These are phyloP conservation scores for Lachancea waltii DNA, from an alignment of 805 yeast genomes.

Conservation along the genomic window DNA sequence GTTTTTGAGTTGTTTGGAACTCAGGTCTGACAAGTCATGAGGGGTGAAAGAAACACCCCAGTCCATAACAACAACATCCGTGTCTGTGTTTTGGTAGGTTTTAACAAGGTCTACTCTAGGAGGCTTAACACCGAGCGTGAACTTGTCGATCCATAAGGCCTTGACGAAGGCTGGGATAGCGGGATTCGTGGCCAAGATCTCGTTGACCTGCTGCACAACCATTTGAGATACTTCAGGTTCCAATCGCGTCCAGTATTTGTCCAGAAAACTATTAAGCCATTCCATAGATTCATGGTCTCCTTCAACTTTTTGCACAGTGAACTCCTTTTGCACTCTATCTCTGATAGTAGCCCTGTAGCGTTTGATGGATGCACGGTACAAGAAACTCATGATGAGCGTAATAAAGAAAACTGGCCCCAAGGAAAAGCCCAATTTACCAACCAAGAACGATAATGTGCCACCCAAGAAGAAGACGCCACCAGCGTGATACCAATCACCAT, in stretches of 20 bases:
- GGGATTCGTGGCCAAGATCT: slow-evolving; percentile 68
- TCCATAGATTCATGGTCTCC: slow-evolving; percentile 90
- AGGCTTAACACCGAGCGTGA: slow-evolving; percentile 93
- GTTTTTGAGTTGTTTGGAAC: slow-evolving; percentile 76
- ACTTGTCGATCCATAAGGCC: slow-evolving; percentile 75
- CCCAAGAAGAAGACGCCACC: slow-evolving; percentile 64
- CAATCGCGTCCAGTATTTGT: slow-evolving; percentile 84
- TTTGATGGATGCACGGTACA: slow-evolving; percentile 78
- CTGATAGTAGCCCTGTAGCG: slow-evolving; percentile 69
- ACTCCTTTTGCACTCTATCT: slow-evolving; percentile 79
- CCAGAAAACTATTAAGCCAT: slow-evolving; percentile 86
- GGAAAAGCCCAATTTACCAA: slow-evolving; percentile 73
- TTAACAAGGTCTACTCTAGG: slow-evolving; percentile 88
- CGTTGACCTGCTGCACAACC: slow-evolving; percentile 80
- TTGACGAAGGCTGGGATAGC: slow-evolving; percentile 75
- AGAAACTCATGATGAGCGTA: slow-evolving; percentile 51
- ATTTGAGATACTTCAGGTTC: slow-evolving; percentile 87
- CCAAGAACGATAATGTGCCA: slow-evolving; percentile 64
- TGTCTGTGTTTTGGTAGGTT: slow-evolving; percentile 82
- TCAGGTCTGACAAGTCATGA: slow-evolving; percentile 77
- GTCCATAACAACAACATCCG: slow-evolving; percentile 95
- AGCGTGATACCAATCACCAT: slow-evolving; percentile 96
- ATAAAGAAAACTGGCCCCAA: slow-evolving; percentile 77
- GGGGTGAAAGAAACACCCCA: slow-evolving; percentile 93
- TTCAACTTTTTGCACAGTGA: slow-evolving; percentile 73